Evolutionary conservation across 1,284 basidiomycete genomes (phyloP).

Genomic region (Trichosporon sp.): DNA sequence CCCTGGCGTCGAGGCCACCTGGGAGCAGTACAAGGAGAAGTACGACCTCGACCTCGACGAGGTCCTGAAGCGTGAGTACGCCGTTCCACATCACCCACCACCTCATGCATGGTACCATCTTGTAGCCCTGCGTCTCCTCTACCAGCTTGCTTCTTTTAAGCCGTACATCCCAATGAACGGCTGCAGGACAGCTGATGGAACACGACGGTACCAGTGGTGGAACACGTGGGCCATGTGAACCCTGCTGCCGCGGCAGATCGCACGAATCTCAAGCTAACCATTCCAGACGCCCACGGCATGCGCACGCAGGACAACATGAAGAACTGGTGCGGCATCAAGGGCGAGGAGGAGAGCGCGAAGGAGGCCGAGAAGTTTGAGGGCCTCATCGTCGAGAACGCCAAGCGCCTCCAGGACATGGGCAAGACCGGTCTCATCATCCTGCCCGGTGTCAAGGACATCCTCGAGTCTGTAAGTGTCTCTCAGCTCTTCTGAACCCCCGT

Average conservation of each 20-base stretch:
- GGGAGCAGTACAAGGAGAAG: slow-evolving; percentile 42
- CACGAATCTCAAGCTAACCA: neutral
- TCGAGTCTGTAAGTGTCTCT: slow-evolving; percentile 15
- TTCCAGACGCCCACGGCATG: slow-evolving; percentile 66
- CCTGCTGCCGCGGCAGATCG: neutral
- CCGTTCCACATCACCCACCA: neutral
- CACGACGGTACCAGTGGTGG: neutral
- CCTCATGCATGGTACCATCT: neutral
- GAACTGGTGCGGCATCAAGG: slow-evolving; percentile 61
- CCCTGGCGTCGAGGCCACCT: slow-evolving; percentile 45
- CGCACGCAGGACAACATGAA: slow-evolving; percentile 66
- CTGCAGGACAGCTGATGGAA: neutral
- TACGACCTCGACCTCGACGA: slow-evolving; percentile 45
- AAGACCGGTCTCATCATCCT: slow-evolving; percentile 44
- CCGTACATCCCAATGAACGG: neutral
- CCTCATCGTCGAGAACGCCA: slow-evolving; percentile 45
- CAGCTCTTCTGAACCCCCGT: neutral
- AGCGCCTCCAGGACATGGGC: slow-evolving; percentile 39
- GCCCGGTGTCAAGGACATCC: slow-evolving; percentile 40
- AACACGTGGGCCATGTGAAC: neutral
- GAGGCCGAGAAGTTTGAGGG: slow-evolving; percentile 42
- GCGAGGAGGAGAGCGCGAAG: slow-evolving; percentile 51
- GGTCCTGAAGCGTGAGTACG: slow-evolving; percentile 42
- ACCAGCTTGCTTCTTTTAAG: neutral
- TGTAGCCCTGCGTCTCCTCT: neutral